Base-by-base conservation (phyloP, 768 basidiomycete genomes). In the Antrodiella citrinella region DNA sequence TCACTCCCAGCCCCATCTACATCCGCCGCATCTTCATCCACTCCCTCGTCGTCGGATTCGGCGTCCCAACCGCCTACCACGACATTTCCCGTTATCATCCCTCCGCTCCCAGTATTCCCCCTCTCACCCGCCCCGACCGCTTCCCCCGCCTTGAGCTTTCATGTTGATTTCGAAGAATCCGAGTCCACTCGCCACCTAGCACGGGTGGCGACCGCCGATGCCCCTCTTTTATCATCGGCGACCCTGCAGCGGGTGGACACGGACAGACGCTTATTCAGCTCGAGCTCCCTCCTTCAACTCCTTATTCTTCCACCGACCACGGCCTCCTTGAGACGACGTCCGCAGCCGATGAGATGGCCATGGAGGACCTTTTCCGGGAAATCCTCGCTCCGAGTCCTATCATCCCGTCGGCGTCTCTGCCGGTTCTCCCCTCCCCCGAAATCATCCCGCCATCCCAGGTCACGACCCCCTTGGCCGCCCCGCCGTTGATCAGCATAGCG, bases 171-270 rank as follows among this genome's bases (percentile, higher is more conserved):
- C 58, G 65, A 62, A 57, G 66, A 68, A 54, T 65, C 66, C 65
- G 74, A 83, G 65, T 69, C 86, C 82, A 86, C 90, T 92, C 82
- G 90, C 90, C 90, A 92, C 84, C 84, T 86, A 85, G 90, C 90
- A 92, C 90, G 90, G 90, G 85, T 92, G 90, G 90, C 79, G 90
- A 82, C 77, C 81, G 77, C 76, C 73, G 75, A 70, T 65, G 69
- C 59, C 57, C 66, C 64, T 69, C 59, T 68, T 70, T 69, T 69
- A 66, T 63, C 75, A 61, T 69, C 76, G 75, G 75, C 80, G 83
- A 74, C 90, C 90, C 86, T 83, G 90, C 90, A 92, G 90, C 90
- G 89, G 90, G 89, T 87, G 86, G 83, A 71, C 70, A 65, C 62
- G 62, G 54, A 26, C 57, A 57, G 53, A 57, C 50, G 42, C 66